phyloP scores from a whole-genome alignment of 2,329 filamentous ascomycete species.

The Xylaria sp. region DNA sequence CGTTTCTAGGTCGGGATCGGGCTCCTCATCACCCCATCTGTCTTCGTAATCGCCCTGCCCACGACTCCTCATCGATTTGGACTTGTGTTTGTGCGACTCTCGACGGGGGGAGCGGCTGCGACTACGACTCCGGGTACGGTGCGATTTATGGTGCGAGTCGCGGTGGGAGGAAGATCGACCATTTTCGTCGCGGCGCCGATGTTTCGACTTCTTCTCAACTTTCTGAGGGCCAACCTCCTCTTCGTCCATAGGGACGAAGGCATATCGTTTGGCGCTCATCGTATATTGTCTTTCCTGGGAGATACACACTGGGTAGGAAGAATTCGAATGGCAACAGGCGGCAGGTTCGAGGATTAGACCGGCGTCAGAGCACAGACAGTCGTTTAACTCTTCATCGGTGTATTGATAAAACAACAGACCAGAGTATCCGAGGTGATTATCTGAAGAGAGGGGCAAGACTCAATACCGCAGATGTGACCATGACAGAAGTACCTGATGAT shows the following conservation, averaged over 20 bases:
- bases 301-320: background rate
- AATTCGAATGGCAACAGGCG: background rate
- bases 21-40: constrained; percentile 80
- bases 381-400: background rate
- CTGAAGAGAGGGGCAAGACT: background rate
- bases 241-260: constrained; percentile 69
- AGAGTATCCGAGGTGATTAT: background rate
- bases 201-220: constrained; percentile 48
- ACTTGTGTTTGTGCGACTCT: constrained; percentile 34
- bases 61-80: constrained; percentile 48
- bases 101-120: constrained; percentile 38
- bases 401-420: background rate
- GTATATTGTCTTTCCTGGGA: background rate
- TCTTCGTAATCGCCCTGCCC: constrained; percentile 66
- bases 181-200: constrained; percentile 41
- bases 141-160: constrained; percentile 33
- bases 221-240: constrained; percentile 61
- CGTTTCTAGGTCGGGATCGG: constrained; percentile 47
- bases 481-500: background rate
- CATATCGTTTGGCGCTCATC: constrained; percentile 64
- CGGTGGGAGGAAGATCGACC: constrained; percentile 26
- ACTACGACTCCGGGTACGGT: constrained; percentile 28
- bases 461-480: background rate
- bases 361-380: background rate
- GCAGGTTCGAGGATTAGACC: background rate